Percentiles rank a stretch among this genome's conserved stretches.
Evolutionary conservation across 805 yeast genomes (phyloP).

Genomic region (Saturnispora mendoncae): DNA sequence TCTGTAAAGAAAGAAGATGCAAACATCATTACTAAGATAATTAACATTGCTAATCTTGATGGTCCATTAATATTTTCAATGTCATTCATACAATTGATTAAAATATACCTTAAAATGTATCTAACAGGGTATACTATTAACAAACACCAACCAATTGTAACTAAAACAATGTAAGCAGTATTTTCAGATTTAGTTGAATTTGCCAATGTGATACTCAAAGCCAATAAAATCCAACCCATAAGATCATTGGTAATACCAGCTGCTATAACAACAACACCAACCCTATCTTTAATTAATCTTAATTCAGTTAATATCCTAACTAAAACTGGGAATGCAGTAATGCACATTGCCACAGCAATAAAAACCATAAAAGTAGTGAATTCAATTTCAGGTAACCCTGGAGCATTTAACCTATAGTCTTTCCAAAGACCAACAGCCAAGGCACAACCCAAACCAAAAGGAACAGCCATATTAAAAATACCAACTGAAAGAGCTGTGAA

Average conservation of each 20-base stretch:
- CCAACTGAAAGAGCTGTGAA: conserved; percentile 63
- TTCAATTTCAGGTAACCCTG: conserved; percentile 31
- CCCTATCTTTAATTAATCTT: conserved; percentile 60
- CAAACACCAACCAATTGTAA: conserved; percentile 62
- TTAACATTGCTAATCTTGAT: conserved; percentile 49
- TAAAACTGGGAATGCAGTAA: conserved; percentile 79
- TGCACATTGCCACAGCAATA: conserved; percentile 74
- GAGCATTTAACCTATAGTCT: conserved; percentile 35
- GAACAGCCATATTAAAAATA: conserved; percentile 61
- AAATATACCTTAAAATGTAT: conserved; percentile 35
- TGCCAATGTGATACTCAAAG: conserved; percentile 67
- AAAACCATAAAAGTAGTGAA: conserved; percentile 74
- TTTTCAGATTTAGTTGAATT: conserved; percentile 61
- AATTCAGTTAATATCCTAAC: conserved; percentile 72
- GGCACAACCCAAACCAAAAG: conserved; percentile 72
- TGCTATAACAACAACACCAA: conserved; percentile 64
- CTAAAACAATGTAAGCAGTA: conserved; percentile 59
- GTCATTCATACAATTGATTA: conserved; percentile 34
- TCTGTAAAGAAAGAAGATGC: conserved; percentile 71
- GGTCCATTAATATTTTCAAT: conserved; percentile 53
- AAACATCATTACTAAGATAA: conserved; percentile 48
- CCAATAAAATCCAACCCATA: conserved; percentile 73
- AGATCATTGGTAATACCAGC: conserved; percentile 79
- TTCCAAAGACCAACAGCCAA: conserved; percentile 61
- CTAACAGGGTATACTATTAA: conserved; percentile 51